phyloP scores from a whole-genome alignment of 371 early-diverging fungal genomes.

The Apophysomyces sp. region DNA sequence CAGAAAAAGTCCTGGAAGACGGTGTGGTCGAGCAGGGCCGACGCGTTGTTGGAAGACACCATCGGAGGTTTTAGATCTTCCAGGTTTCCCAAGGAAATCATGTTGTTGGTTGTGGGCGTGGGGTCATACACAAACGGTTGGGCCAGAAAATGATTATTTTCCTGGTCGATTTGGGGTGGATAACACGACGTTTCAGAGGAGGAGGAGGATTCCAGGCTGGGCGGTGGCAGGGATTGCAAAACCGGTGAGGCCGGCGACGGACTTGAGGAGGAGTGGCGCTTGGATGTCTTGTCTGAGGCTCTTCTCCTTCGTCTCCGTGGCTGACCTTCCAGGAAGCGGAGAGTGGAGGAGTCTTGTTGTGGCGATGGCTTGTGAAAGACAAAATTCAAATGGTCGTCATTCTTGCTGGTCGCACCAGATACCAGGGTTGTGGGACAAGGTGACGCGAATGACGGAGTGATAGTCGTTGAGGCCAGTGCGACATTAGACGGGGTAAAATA shows the following conservation, averaged over 20 bases:
- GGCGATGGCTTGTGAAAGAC: conserved; percentile 15
- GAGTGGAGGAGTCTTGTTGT: neutral
- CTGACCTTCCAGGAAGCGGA: conserved; percentile 8
- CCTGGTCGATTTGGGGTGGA: neutral
- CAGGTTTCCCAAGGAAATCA: conserved; percentile 8
- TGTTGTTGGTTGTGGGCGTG: neutral
- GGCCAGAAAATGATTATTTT: neutral
- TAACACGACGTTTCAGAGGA: neutral
- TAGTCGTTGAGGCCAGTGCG: conserved; percentile 7
- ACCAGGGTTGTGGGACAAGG: conserved; percentile 18
- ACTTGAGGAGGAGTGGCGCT: neutral
- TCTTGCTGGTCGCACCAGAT: neutral
- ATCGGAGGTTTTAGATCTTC: neutral
- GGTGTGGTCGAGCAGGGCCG: neutral
- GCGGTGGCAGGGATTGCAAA: neutral
- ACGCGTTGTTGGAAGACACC: conserved; percentile 17
- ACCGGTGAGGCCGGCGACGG: neutral
- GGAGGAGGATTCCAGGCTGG: neutral
- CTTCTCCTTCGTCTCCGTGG: conserved; percentile 4
- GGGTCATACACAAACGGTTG: neutral
- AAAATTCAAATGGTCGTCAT: conserved; percentile 10
- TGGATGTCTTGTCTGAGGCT: neutral
- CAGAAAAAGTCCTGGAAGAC: conserved; percentile 7
- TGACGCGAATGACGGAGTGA: conserved; percentile 17
- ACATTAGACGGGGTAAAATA: conserved; percentile 3